phyloP scores from a whole-genome alignment of 164 flowering plant genomes.

The Cinnamomum chago region DNA sequence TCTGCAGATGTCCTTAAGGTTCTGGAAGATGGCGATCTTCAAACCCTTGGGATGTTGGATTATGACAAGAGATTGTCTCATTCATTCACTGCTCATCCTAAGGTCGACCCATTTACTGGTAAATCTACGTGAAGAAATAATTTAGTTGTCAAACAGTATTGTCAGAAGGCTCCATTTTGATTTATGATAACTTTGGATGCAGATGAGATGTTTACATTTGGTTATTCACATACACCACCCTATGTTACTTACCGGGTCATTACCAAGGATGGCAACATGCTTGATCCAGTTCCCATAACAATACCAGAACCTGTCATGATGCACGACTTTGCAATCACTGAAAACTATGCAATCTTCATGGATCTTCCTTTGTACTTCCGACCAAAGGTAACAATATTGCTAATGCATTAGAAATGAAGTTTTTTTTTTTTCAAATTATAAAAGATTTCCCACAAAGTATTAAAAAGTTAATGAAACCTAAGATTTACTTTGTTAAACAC shows the following conservation, averaged over 20 bases:
- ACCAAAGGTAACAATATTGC: conserved; percentile 63
- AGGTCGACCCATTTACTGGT: conserved; percentile 95
- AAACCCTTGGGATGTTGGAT: conserved; percentile 90
- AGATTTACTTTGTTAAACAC: not conserved
- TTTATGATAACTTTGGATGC: conserved; percentile 21
- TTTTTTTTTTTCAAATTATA: not conserved
- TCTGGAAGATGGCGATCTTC: conserved; percentile 94
- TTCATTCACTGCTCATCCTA: conserved; percentile 96
- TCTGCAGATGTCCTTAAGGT: conserved; percentile 74
- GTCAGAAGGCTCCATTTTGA: not conserved
- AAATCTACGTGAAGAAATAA: conserved; percentile 10
- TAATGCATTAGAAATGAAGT: not conserved
- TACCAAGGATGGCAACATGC: conserved; percentile 90
- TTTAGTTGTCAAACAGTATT: not conserved
- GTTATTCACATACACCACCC: conserved; percentile 78
- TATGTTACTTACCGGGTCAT: conserved; percentile 89
- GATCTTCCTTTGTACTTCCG: conserved; percentile 86
- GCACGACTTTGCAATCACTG: conserved; percentile 99
- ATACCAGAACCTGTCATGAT: conserved; percentile 83
- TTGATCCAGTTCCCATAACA: conserved; percentile 94
- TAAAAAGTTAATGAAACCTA: not conserved
- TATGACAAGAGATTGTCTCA: conserved; percentile 90
- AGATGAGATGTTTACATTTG: conserved; percentile 99
- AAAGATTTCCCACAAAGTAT: not conserved
- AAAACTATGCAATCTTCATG: conserved; percentile 91